phyloP scores from a whole-genome alignment of 169 alveolate genomes.

The Neospora caninum region DNA sequence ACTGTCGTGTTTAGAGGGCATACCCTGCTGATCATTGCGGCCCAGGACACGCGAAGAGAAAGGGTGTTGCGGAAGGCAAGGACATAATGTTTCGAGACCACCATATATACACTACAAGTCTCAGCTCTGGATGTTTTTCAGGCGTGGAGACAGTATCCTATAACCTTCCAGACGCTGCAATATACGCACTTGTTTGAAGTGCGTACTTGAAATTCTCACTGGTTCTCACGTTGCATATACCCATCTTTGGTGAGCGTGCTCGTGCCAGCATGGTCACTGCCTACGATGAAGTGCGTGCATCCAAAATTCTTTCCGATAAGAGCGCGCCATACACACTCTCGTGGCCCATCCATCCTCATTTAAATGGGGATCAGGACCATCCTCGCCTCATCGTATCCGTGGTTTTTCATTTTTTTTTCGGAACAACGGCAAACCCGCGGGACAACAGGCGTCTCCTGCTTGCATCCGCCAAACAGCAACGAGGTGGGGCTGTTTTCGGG shows the following conservation, averaged over 20 bases:
- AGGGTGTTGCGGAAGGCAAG: not conserved
- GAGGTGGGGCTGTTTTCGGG: slow-evolving; percentile 34
- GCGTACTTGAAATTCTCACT: too few relatives aligned
- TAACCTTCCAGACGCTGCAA: too few relatives aligned
- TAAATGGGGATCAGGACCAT: slow-evolving; percentile 69
- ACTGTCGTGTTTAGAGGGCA: too few relatives aligned
- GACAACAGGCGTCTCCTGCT: slow-evolving; percentile 72
- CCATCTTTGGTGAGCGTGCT: slow-evolving; percentile 30
- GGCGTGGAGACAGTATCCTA: too few relatives aligned
- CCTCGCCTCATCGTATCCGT: slow-evolving; percentile 43
- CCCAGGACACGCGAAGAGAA: not conserved
- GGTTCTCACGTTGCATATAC: not conserved
- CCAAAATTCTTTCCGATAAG: slow-evolving; percentile 73
- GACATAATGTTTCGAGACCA: not conserved
- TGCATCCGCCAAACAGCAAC: slow-evolving; percentile 77
- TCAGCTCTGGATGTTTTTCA: not conserved
- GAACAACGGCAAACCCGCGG: slow-evolving; percentile 67
- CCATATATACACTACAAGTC: not conserved
- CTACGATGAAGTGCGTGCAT: slow-evolving; percentile 74
- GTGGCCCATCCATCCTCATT: slow-evolving; percentile 78
- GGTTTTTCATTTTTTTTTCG: slow-evolving; percentile 44
- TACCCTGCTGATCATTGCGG: too few relatives aligned
- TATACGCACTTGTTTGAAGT: too few relatives aligned
- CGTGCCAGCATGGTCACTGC: slow-evolving; percentile 78
- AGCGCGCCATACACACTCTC: slow-evolving; percentile 76